Conservation (phyloP, 2,329 filamentous ascomycete genomes). For the Aquanectria penicillioides region DNA sequence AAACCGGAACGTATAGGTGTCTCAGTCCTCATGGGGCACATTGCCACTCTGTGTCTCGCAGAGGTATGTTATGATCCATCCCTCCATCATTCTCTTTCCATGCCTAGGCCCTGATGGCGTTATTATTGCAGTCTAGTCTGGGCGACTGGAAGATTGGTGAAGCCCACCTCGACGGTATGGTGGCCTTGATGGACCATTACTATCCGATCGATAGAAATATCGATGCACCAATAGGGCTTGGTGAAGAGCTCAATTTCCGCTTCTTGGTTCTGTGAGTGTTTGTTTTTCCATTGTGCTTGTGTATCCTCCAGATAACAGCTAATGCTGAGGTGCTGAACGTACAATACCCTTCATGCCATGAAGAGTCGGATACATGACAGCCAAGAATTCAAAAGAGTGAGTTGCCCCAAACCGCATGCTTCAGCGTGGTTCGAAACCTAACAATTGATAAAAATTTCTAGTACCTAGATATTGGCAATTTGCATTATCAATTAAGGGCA, state of each 20-base stretch:
- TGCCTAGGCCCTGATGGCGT: too few relatives aligned
- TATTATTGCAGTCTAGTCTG: slow-evolving; percentile 16
- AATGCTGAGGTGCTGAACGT: neutral
- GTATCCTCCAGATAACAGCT: too few relatives aligned
- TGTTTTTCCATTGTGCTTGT: neutral
- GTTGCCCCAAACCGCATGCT: neutral
- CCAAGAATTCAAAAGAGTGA: neutral
- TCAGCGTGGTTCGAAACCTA: neutral
- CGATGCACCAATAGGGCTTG: neutral
- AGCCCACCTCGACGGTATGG: slow-evolving; percentile 28
- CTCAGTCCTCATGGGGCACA: slow-evolving; percentile 30
- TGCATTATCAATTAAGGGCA: neutral
- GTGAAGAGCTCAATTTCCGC: slow-evolving; percentile 30
- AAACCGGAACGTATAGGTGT: slow-evolving; percentile 8
- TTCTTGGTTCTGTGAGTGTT: slow-evolving; percentile 29
- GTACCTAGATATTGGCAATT: neutral
- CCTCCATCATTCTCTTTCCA: too few relatives aligned
- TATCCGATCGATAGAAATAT: slow-evolving; percentile 17
- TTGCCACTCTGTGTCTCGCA: slow-evolving; percentile 29
- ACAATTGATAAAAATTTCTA: neutral
- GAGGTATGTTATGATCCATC: slow-evolving; percentile 32
- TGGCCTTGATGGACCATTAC: slow-evolving; percentile 22
- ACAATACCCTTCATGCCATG: neutral
- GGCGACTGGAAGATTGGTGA: slow-evolving; percentile 26
- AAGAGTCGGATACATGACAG: neutral